These are phyloP conservation scores for Penicillium flavigenum DNA, from an alignment of 495 filamentous ascomycete species.

Conservation along the genomic window DNA sequence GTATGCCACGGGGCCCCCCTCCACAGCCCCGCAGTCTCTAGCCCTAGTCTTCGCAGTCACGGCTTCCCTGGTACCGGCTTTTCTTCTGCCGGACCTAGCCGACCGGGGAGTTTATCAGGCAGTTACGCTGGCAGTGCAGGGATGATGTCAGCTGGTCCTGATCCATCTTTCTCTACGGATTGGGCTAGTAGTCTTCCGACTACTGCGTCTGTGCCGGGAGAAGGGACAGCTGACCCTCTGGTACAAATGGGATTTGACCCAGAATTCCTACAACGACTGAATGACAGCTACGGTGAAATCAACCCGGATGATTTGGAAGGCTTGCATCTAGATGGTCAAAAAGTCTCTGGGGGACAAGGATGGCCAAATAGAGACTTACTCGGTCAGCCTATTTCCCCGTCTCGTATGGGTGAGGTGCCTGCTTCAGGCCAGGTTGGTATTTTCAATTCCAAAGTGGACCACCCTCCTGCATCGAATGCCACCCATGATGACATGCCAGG, in stretches of 20 bases:
- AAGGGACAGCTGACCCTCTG: conserved; percentile 36
- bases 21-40: conserved; percentile 32
- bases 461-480: conserved; percentile 22
- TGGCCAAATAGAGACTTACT: conserved; percentile 20
- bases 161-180: conserved; percentile 37
- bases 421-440: conserved; percentile 18
- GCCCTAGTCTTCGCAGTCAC: conserved; percentile 40
- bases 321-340: conserved; percentile 24
- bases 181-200: conserved; percentile 43
- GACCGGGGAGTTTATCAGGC: conserved; percentile 40
- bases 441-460: conserved; percentile 20
- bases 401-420: conserved; percentile 14
- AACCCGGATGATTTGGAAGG: conserved; percentile 27
- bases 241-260: conserved; percentile 49
- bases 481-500: conserved; percentile 21
- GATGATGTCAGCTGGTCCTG: conserved; percentile 30
- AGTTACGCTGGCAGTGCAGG: conserved; percentile 44
- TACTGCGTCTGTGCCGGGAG: conserved; percentile 35
- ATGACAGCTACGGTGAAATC: conserved; percentile 37
- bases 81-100: conserved; percentile 38
- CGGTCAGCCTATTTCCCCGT: conserved; percentile 20
- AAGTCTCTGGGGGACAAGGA: conserved; percentile 17
- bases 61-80: conserved; percentile 36
- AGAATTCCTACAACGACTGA: conserved; percentile 41
- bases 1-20: conserved; percentile 25